phyloP scores from a whole-genome alignment of 2,329 filamentous ascomycete genomes.

The Fusarium burgessii region DNA sequence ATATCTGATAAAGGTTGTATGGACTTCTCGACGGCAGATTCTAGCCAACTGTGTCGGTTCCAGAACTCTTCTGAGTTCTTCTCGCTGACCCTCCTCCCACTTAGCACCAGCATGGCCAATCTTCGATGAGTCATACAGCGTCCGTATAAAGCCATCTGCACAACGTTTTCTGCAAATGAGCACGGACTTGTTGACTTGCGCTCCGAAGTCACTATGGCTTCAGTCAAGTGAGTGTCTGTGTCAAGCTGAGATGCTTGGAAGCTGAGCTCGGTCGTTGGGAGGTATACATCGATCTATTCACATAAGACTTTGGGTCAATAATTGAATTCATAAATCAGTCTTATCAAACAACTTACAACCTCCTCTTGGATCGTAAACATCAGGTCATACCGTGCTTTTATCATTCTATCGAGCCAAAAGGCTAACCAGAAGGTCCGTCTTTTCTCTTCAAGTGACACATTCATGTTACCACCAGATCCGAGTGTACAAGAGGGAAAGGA shows the following conservation, averaged over 20 bases:
- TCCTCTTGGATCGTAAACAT: background rate
- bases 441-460: background rate
- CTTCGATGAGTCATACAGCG: background rate
- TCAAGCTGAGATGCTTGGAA: background rate
- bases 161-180: background rate
- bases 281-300: background rate
- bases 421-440: background rate
- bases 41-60: background rate
- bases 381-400: background rate
- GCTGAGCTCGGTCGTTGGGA: background rate
- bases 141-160: background rate
- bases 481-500: background rate
- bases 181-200: background rate
- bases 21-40: background rate
- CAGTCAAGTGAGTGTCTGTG: background rate
- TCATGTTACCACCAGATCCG: background rate
- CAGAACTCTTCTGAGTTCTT: background rate
- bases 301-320: background rate
- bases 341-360: background rate
- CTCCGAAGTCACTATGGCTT: background rate
- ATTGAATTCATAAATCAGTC: background rate
- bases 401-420: background rate
- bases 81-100: background rate
- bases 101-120: background rate
- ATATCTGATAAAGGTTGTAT: background rate